A percentile compares a stretch with the other conserved stretches of the same genome.
Evolutionary conservation across 2,329 filamentous ascomycete genomes (phyloP).

Genomic region (Thermoascus crustaceus): DNA sequence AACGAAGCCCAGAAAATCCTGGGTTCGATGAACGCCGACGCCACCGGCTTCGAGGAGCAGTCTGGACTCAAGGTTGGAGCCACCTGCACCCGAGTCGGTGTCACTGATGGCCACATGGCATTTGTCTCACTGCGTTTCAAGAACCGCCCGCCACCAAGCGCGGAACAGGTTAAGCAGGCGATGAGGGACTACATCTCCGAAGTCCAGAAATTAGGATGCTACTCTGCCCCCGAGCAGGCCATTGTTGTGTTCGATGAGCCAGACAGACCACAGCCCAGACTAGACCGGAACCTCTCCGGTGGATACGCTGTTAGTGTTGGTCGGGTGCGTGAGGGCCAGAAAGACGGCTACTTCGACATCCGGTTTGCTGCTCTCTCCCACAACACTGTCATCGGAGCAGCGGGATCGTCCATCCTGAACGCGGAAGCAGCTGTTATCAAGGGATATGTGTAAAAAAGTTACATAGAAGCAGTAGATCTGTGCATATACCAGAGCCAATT

Average conservation of each 20-base stretch:
- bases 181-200: conserved; percentile 75
- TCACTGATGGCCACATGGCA: conserved; percentile 91
- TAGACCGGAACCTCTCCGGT: conserved; percentile 75
- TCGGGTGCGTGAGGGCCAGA: conserved; percentile 71
- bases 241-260: conserved; percentile 86
- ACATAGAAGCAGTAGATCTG: conserved; percentile 9
- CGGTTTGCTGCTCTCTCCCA: conserved; percentile 93
- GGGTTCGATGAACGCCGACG: conserved; percentile 61
- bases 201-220: conserved; percentile 73
- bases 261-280: conserved; percentile 81
- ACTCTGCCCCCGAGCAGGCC: conserved; percentile 70
- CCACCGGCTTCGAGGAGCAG: conserved; percentile 71
- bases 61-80: conserved; percentile 67
- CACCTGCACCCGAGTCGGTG: conserved; percentile 88
- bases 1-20: conserved; percentile 93
- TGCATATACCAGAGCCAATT: too few species aligned
- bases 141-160: conserved; percentile 63
- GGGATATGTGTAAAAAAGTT: conserved; percentile 60
- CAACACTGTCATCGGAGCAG: conserved; percentile 86
- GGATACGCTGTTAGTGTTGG: conserved; percentile 92
- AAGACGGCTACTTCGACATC: conserved; percentile 79
- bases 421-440: conserved; percentile 87
- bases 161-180: conserved; percentile 68
- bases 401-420: conserved; percentile 92
- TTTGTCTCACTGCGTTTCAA: conserved; percentile 82